Evolutionary conservation across 768 basidiomycete genomes (phyloP), one percentile per base, ranked within the genome.

Genomic region (Hypholoma sublateritium): DNA sequence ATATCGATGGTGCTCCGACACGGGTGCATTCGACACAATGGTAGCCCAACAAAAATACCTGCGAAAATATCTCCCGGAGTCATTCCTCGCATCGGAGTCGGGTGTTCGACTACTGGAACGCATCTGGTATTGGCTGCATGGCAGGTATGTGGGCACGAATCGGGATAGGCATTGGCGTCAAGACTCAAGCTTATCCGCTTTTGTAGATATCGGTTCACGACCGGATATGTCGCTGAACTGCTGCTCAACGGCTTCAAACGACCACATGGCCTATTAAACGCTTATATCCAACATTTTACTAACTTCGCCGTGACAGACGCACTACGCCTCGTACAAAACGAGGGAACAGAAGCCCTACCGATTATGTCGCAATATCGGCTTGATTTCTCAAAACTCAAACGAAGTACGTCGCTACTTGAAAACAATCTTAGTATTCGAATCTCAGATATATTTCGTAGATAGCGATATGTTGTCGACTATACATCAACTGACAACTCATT

Each of bases 1-100:
- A 19, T 78, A 79, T 55, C 73, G 77, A 4, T 76, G 74, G 75
- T 77, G 74, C 58, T 77, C 74, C 0, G 76, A 77, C 53, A 79
- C 77, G 0, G 77, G 77, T 1, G 77, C 75, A 4, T 79, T 79
- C 55, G 75, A 76, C 47, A 58, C 62, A 11, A 53, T 61, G 49
- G 65, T 67, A 6, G 61, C 67, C 14, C 77, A 79, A 49, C 64
- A 60, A 14, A 62, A 55, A 9, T 80, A 79, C 58, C 43, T 80
- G 39, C 39, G 66, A 47, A 73, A 71, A 52, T 79, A 76, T 57
- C 62, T 80, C 13, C 77, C 77, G 0, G 56, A 56, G 22, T 49
- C 43, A 12, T 59, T 77, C n/a, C 50, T 75, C 3, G 56, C 64
- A 6, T 70, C 68, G 0, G 42, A 63, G 3, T 53, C 66, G 1